Conservation (phyloP, 2,329 filamentous ascomycete species). For the Sporothrix pallida region DNA sequence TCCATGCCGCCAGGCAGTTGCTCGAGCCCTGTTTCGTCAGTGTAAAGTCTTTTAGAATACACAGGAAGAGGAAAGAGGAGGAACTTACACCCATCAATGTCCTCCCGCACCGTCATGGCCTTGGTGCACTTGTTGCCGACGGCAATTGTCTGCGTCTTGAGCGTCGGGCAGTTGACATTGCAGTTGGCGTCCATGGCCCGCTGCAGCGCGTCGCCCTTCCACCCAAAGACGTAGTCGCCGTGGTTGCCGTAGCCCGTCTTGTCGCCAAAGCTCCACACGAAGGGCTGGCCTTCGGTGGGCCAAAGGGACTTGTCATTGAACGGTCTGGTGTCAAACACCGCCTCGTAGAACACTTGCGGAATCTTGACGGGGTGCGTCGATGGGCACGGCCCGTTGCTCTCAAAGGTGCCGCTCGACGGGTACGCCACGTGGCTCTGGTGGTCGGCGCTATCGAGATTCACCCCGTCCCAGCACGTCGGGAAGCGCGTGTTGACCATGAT, state of each 20-base stretch:
- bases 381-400: slow-evolving; percentile 39
- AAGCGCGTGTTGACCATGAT: slow-evolving; percentile 52
- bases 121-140: not conserved
- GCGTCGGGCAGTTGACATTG: slow-evolving; percentile 31
- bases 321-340: slow-evolving; percentile 39
- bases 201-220: slow-evolving; percentile 34
- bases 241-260: slow-evolving; percentile 39
- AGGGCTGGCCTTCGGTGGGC: slow-evolving; percentile 46
- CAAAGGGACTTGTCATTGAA: slow-evolving; percentile 48
- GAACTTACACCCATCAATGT: not conserved
- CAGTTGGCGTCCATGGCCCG: slow-evolving; percentile 32
- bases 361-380: slow-evolving; percentile 38
- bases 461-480: slow-evolving; percentile 52
- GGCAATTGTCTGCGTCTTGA: slow-evolving; percentile 13
- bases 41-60: not conserved
- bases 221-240: slow-evolving; percentile 37
- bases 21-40: not conserved
- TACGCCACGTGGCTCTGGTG: slow-evolving; percentile 43
- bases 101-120: not conserved
- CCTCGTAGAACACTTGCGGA: slow-evolving; percentile 39
- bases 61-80: too few relatives aligned
- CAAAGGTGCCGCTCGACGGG: slow-evolving; percentile 36
- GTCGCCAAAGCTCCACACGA: slow-evolving; percentile 40
- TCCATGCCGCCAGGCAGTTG: not conserved
- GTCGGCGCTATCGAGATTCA: slow-evolving; percentile 52